Conservation (phyloP, 768 basidiomycete genomes). For the Leccinum sublutescens region DNA sequence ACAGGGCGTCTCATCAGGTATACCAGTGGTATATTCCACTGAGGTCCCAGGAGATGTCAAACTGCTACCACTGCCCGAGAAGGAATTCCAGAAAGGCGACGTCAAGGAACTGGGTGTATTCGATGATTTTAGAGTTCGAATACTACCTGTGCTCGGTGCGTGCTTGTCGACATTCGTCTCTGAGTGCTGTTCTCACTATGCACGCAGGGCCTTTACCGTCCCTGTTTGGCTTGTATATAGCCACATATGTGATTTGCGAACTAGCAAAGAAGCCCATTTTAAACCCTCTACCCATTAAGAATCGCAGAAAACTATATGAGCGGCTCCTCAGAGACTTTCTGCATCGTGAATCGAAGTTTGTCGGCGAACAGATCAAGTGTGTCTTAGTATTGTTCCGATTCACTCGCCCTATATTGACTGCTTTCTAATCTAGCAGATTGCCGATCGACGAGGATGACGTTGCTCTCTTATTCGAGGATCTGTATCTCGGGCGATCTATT, state of each 20-base stretch:
- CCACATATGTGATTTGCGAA: constrained; percentile 85
- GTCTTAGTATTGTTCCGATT: neutral
- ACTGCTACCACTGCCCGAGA: constrained; percentile 85
- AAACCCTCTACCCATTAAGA: constrained; percentile 85
- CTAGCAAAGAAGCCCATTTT: constrained; percentile 80
- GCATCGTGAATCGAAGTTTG: constrained; percentile 67
- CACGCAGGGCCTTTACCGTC: constrained; percentile 63
- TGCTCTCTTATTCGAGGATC: constrained; percentile 81
- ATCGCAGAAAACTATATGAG: constrained; percentile 80
- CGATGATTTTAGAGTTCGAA: constrained; percentile 91
- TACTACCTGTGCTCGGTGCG: constrained; percentile 85
- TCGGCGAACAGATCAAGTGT: constrained; percentile 58
- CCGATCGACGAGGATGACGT: constrained; percentile 84
- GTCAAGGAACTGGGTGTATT: constrained; percentile 89
- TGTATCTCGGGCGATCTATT: constrained; percentile 74
- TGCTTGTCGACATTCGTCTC: neutral
- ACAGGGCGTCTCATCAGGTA: constrained; percentile 59
- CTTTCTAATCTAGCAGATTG: constrained; percentile 51
- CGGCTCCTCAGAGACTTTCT: constrained; percentile 75
- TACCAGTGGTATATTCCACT: constrained; percentile 93
- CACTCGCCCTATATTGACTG: neutral
- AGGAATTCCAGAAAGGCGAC: constrained; percentile 86
- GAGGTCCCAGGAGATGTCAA: constrained; percentile 89
- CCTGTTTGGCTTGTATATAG: constrained; percentile 88
- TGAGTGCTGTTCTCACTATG: neutral